Base-by-base conservation (phyloP, 2,329 filamentous ascomycete genomes). In the Fusarium pininemorale region DNA sequence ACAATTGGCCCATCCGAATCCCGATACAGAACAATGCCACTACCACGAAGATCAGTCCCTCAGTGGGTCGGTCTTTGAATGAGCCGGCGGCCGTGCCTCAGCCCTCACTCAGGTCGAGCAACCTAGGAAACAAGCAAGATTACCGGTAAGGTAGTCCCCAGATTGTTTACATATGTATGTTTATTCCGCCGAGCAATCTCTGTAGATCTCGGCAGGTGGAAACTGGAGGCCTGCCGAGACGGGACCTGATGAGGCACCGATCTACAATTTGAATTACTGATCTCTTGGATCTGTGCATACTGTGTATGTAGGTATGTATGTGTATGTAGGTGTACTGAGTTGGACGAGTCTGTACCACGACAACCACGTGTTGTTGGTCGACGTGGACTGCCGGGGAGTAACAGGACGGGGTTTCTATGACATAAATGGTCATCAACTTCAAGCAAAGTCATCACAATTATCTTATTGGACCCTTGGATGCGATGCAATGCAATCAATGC, bases 171-270 rank as follows among this genome's bases (percentile, higher is more conserved):
- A 35, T 35, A 55, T 72, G 55, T 35, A 55, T 72, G 55, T 54
- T 69, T 45, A 53, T 62, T 69, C 37, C 55, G 50, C 63, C 51
- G 63, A 68, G 53, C 59, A 48, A 69, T 50, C 48, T 37, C 41
- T 57, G 61, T 56, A 74, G 71, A 74, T 74, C 68, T 74, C 72
- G 72, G 72, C 59, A 74, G 54, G 61, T 74, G 58, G 54, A 53
- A 58, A 39, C 56, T 55, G 59, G 50, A 61, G 47, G 63, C 60
- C 55, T 73, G 63, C 63, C 67, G 48, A 69, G 39, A 41, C 47
- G 57, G 56, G 42, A 44, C 51, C 61, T 66, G 48, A 72, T 60
- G 32, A 56, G 71, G 69, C 60, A 72, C 38, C 62, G 72, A 75
- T 74, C 72, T 74, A 65, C 59, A 39, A 35, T 39, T 48, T 24